phyloP scores from a whole-genome alignment of 1,284 basidiomycete genomes.

The Inonotus obliquus region DNA sequence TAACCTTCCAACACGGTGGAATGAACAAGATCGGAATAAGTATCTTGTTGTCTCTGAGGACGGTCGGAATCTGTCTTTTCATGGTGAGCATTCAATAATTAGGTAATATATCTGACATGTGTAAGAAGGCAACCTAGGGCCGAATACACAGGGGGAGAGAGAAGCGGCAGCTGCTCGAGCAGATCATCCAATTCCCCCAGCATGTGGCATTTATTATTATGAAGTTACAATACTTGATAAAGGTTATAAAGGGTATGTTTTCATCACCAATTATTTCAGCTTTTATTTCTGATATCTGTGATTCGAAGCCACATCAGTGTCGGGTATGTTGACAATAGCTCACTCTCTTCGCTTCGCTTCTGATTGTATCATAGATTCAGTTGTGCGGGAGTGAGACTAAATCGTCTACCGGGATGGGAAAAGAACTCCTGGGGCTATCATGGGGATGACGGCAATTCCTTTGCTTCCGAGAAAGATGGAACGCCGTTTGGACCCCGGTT shows the following conservation, averaged over 20 bases:
- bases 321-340: constrained; percentile 36
- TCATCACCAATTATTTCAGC: constrained; percentile 15
- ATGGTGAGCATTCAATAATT: constrained; percentile 36
- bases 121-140: constrained; percentile 32
- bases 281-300: background rate
- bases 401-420: constrained; percentile 87
- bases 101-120: constrained; percentile 4
- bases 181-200: constrained; percentile 68
- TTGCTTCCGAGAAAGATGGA: constrained; percentile 70
- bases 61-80: constrained; percentile 67
- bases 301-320: constrained; percentile 70
- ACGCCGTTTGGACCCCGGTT: constrained; percentile 72
- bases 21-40: constrained; percentile 55
- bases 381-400: constrained; percentile 49
- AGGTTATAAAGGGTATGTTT: constrained; percentile 68
- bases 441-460: constrained; percentile 84
- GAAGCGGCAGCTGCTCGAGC: constrained; percentile 82
- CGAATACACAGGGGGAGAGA: constrained; percentile 58
- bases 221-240: constrained; percentile 80
- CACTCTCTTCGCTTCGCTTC: constrained; percentile 33
- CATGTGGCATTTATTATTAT: constrained; percentile 87
- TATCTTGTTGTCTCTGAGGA: constrained; percentile 60
- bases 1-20: constrained; percentile 76
- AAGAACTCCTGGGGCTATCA: constrained; percentile 90
- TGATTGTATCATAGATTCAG: constrained; percentile 40